phyloP scores from a whole-genome alignment of 495 filamentous ascomycete species.

The Tuber umbilicatum region DNA sequence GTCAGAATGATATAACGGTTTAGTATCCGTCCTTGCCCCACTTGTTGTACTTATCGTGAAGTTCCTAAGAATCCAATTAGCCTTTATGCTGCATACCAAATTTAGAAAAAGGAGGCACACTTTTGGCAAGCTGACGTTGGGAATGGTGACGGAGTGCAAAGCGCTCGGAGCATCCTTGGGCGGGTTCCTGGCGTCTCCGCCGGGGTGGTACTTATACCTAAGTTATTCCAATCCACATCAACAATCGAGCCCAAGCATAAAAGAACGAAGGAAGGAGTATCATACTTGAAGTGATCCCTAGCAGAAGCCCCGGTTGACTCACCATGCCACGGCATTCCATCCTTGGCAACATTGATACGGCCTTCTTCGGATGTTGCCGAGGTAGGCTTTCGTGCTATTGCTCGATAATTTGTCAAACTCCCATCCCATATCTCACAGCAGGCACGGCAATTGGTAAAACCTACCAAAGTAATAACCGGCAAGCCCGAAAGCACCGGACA shows the following conservation, averaged over 20 bases:
- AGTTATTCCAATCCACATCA: not conserved
- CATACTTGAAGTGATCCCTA: constrained; percentile 67
- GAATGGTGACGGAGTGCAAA: constrained; percentile 86
- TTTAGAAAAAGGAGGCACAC: constrained; percentile 47
- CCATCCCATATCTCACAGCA: not conserved
- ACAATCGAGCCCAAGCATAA: not conserved
- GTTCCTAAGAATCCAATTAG: constrained; percentile 52
- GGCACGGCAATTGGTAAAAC: not conserved
- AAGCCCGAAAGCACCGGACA: constrained; percentile 79
- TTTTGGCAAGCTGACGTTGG: constrained; percentile 86
- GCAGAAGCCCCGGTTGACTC: constrained; percentile 45
- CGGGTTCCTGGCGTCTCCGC: constrained; percentile 66
- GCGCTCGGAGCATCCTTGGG: constrained; percentile 88
- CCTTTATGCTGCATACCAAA: constrained; percentile 11
- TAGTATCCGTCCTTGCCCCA: constrained; percentile 74
- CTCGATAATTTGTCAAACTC: not conserved
- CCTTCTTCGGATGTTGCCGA: constrained; percentile 70
- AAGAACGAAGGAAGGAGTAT: constrained; percentile 4
- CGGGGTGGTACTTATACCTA: constrained; percentile 68
- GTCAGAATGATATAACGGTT: not conserved
- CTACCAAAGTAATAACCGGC: constrained; percentile 81
- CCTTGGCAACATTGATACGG: constrained; percentile 59
- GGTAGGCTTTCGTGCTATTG: constrained; percentile 73
- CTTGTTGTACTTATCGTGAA: constrained; percentile 97
- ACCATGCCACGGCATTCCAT: constrained; percentile 83